phyloP scores from a whole-genome alignment of 257 asterid species.

The Buddleja alternifolia region DNA sequence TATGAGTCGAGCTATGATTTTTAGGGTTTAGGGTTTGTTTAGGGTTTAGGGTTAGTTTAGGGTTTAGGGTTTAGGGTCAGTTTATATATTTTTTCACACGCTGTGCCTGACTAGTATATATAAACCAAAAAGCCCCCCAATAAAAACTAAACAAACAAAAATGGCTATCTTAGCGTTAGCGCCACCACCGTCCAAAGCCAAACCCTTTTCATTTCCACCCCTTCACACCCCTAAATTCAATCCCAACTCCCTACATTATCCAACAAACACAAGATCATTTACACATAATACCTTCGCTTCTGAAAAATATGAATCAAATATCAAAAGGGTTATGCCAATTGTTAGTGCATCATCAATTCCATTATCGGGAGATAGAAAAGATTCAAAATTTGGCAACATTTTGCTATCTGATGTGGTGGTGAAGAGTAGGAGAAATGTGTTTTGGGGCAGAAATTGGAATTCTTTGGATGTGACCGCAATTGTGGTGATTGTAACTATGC shows the following conservation, averaged over 20 bases:
- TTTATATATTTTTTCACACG: too few species aligned
- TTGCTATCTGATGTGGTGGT: conserved; percentile 72
- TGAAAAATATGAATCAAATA: conserved; percentile 8
- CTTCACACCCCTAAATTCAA: conserved; percentile 24
- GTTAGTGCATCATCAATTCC: conserved; percentile 47
- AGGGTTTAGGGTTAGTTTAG: too few species aligned
- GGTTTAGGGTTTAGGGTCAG: too few species aligned
- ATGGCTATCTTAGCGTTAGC: conserved; percentile 51
- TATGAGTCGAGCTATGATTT: too few species aligned
- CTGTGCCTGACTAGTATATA: too few species aligned
- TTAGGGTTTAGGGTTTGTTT: too few species aligned
- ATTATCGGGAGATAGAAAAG: conserved; percentile 40
- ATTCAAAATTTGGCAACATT: conserved; percentile 49
- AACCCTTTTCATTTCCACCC: conserved; percentile 37
- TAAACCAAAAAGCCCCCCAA: neutral
- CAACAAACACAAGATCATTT: conserved; percentile 12
- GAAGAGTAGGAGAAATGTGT: conserved; percentile 49
- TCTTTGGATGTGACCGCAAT: conserved; percentile 50
- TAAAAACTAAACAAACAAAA: conserved; percentile 31
- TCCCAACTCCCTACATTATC: conserved; percentile 22
- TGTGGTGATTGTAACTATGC: conserved; percentile 60
- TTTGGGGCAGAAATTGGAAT: conserved; percentile 65
- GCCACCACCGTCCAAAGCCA: conserved; percentile 45
- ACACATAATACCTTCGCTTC: conserved; percentile 18
- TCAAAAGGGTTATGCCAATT: conserved; percentile 36